Conservation (phyloP, 768 basidiomycete genomes). For the Gloeostereum incarnatum region DNA sequence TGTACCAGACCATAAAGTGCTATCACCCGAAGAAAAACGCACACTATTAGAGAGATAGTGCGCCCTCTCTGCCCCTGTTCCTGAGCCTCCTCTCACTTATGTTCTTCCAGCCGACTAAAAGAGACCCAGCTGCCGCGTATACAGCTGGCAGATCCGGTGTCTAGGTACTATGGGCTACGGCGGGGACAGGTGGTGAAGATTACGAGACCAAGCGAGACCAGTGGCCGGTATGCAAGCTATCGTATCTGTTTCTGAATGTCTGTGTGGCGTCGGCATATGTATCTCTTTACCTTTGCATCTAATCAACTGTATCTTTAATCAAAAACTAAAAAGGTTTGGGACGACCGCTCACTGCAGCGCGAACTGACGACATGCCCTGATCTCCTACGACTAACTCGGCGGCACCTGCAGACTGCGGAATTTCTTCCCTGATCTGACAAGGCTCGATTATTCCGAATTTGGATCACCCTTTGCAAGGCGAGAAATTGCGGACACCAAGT, state of each 20-base stretch:
- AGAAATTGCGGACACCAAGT: conserved; percentile 76
- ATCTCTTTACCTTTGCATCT: too few species aligned
- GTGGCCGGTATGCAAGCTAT: conserved; percentile 88
- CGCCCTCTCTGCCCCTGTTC: conserved; percentile 22
- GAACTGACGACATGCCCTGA: conserved; percentile 78
- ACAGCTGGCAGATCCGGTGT: conserved; percentile 94
- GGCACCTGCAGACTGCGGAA: conserved; percentile 82
- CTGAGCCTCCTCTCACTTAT: conserved; percentile 5
- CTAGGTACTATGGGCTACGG: conserved; percentile 92
- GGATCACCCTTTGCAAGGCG: conserved; percentile 51
- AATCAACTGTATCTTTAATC: too few species aligned
- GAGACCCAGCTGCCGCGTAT: conserved; percentile 98
- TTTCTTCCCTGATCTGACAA: conserved; percentile 87
- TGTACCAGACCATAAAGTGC: conserved; percentile 88
- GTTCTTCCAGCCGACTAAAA: conserved; percentile 71
- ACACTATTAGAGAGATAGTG: conserved; percentile 87
- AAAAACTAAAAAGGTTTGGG: conserved; percentile 82
- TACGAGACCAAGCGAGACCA: conserved; percentile 93
- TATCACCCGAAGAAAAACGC: conserved; percentile 81
- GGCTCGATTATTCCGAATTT: conserved; percentile 78
- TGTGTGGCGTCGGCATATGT: too few species aligned
- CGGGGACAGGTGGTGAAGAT: conserved; percentile 99
- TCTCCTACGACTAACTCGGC: conserved; percentile 94
- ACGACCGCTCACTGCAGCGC: conserved; percentile 69
- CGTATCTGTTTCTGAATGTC: conserved; percentile 90